These are phyloP conservation scores for Moricandia arvensis DNA, from an alignment of 345 rosid species.

Conservation along the genomic window DNA sequence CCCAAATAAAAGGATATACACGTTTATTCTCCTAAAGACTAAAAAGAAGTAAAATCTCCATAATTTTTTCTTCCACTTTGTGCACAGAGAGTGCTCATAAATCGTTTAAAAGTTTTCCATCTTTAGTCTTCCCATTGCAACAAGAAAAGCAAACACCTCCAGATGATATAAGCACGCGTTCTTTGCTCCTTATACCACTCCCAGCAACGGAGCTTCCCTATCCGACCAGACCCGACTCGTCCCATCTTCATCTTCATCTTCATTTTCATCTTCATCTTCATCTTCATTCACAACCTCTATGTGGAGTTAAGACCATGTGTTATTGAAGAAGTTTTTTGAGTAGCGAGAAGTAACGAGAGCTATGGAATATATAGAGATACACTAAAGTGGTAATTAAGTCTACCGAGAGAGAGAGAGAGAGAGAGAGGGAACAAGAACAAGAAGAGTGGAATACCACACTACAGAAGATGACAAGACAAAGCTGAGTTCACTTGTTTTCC, in stretches of 20 bases:
- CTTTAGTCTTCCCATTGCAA: constrained; percentile 46
- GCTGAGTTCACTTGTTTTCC: constrained; percentile 30
- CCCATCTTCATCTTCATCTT: constrained; percentile 21
- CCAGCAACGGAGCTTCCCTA: constrained; percentile 45
- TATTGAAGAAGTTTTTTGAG: constrained; percentile 16
- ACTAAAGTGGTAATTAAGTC: constrained; percentile 10
- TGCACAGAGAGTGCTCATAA: constrained; percentile 4
- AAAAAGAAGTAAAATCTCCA: background rate
- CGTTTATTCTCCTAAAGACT: background rate
- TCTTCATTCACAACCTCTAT: constrained; percentile 1
- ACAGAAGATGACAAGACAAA: constrained; percentile 26
- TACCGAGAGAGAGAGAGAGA: background rate
- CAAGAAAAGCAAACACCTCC: constrained; percentile 75
- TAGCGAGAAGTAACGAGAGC: constrained; percentile 10
- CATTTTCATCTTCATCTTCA: constrained; percentile 12
- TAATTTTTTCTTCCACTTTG: background rate
- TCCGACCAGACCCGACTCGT: constrained; percentile 20
- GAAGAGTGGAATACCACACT: constrained; percentile 26
- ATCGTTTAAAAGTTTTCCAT: constrained; percentile 6
- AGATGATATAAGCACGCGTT: constrained; percentile 65
- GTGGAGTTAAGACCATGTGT: background rate
- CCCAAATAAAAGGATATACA: background rate
- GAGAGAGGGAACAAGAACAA: constrained; percentile 31
- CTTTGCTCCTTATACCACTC: constrained; percentile 60
- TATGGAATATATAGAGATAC: constrained; percentile 28